phyloP scores from a whole-genome alignment of 208 protist species.

The Acanthamoeba lenticulata region DNA sequence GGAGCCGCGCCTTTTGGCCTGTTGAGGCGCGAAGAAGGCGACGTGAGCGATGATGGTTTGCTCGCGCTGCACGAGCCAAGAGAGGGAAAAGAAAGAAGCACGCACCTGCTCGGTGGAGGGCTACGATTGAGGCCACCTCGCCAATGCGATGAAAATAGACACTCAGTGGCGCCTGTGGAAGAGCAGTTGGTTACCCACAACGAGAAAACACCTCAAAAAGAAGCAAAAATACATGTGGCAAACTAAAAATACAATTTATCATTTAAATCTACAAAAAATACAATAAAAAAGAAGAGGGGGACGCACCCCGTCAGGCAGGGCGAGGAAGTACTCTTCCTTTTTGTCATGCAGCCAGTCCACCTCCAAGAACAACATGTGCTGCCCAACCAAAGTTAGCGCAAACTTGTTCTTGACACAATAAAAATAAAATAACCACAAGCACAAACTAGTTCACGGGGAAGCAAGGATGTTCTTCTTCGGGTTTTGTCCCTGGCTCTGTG shows the following conservation, averaged over 20 bases:
- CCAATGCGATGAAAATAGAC: conserved; percentile 22
- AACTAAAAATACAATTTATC: too few relatives aligned
- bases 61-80: not conserved
- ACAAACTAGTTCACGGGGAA: not conserved
- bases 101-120: conserved; percentile 3
- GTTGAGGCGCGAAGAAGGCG: too few relatives aligned
- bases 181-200: not conserved
- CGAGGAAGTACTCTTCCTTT: not conserved
- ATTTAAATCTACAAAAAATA: too few relatives aligned
- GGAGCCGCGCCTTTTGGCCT: not conserved
- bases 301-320: not conserved
- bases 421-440: too few relatives aligned
- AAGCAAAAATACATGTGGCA: too few relatives aligned
- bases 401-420: too few relatives aligned
- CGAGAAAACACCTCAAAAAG: too few relatives aligned
- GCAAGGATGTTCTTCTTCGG: too few relatives aligned
- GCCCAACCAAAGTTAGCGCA: not conserved
- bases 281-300: not conserved
- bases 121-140: not conserved
- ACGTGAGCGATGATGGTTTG: too few relatives aligned
- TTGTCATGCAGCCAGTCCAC: not conserved
- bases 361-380: not conserved
- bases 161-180: not conserved
- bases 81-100: not conserved
- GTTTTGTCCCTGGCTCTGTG: too few relatives aligned